Evolutionary conservation across 1,139 yeast species (phyloP), one percentile per base, ranked within the genome.

Genomic region (Nakaseomyces nivariensis): DNA sequence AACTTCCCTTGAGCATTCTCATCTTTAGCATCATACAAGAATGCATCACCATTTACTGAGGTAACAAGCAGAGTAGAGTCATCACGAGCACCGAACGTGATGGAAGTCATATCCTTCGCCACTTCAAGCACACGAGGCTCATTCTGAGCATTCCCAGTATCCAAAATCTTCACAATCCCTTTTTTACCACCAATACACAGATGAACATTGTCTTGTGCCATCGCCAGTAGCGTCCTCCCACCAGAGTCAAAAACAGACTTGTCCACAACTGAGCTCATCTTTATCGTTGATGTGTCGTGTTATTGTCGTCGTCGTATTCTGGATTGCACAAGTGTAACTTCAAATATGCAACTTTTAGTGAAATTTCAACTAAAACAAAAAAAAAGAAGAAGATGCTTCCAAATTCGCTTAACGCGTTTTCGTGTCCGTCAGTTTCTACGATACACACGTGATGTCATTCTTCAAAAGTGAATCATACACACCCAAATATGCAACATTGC

Each of bases 101-200:
- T 44, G 1, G 63, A 55, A 1, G 60, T 58, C 24, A 61, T 51
- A 27, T 54, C 55, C 17, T 51, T 49, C 11, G 60, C 51, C 6
- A 56, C 56, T 27, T 64, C 66, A 13, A 64, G 33, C 7, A 64
- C 56, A 42, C 63, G 67, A 5, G 68, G 69, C 48, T 65, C 69
- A 24, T 62, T 61, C 34, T 58, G 63, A 2, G 61, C 65, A 27
- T 51, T 53, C 43, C 58, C 48, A 9, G 56, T 46, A 13, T 54
- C 56, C 34, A 64, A 43, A 10, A 64, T 54, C 48, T 62, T 63
- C 5, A 61, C 55, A 33, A 63, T 47, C 4, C 66, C 67, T 43
- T 55, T 56, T 50, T 63, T 63, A 44, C 62, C 62, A 25, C 61
- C 60, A 4, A 57, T 62, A 47, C 57, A 61, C n/a, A 63, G 50